Base-by-base conservation (phyloP, 1,284 basidiomycete genomes). In the Ceratobasidium sp. region DNA sequence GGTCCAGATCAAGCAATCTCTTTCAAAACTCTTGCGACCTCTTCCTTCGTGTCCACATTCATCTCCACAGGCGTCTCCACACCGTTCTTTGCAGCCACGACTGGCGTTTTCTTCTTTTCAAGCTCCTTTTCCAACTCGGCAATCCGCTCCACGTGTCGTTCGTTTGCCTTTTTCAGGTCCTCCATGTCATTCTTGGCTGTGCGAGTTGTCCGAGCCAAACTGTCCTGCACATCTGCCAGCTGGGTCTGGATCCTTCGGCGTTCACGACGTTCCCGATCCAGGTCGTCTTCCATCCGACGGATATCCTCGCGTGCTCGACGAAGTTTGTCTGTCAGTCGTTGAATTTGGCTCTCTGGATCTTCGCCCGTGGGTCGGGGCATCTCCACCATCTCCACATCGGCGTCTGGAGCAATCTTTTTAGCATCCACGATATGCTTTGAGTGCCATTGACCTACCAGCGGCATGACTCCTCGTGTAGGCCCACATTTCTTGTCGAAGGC, bases 251-350 rank as follows among this genome's bases (percentile, higher is more conserved):
- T 39, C 36, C 64, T 69, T 12, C 64, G 30, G 23, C 64, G 64
- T n/a, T 69, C 64, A 26, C 64, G 64, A n/a, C 64, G 50, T 69
- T 69, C 64, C 12, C 52, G 64, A 28, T 69, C 64, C 26, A 69
- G 39, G 5, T 69, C 64, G 39, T 69, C 64, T 50, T 69, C 64
- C 50, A 69, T 57, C 18, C 64, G 64, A n/a, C 64, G 41, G n/a
- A 57, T 69, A 41, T 69, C 64, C 21, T 69, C 64, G 30, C 64
- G 64, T 21, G 64, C 52, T 12, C 64, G 64, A 18, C 64, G 50
- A 23, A 69, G 52, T 28, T 57, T 69, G 36, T 69, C 64, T 39
- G 41, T 69, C 39, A 69, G 23, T n/a, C 64, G 64, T 21, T 69
- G 64, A 16, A 57, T 53, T 57, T 69, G 64, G 10, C 50, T 30